phyloP scores from a whole-genome alignment of 1,139 yeast species.

The Blastobotrys indianensis region DNA sequence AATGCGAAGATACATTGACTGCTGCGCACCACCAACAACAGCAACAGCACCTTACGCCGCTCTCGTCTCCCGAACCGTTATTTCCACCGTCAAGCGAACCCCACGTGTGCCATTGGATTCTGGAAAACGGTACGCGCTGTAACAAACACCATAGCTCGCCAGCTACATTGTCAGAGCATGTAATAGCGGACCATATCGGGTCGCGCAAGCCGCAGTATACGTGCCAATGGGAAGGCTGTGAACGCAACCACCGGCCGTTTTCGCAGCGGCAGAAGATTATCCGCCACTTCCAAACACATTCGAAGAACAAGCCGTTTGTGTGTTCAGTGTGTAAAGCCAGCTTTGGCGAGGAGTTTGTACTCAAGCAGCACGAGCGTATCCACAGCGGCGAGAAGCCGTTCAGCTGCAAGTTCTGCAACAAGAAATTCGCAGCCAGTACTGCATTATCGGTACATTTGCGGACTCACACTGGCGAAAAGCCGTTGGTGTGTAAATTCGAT shows the following conservation, averaged over 20 bases:
- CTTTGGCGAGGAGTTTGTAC: conserved; percentile 63
- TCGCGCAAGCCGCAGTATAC: conserved; percentile 63
- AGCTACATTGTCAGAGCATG: conserved; percentile 63
- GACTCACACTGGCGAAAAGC: conserved; percentile 90
- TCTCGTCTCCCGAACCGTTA: conserved; percentile 35
- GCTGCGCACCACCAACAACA: neutral
- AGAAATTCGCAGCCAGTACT: conserved; percentile 59
- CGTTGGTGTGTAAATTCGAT: conserved; percentile 69
- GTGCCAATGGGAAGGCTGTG: conserved; percentile 79
- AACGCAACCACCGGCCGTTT: conserved; percentile 55
- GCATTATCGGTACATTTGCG: conserved; percentile 63
- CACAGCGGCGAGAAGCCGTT: conserved; percentile 87
- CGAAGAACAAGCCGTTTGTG: conserved; percentile 69
- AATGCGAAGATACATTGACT: neutral
- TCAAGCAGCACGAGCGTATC: conserved; percentile 72
- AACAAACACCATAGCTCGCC: conserved; percentile 43
- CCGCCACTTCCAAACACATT: conserved; percentile 84
- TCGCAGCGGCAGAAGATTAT: conserved; percentile 78
- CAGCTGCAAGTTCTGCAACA: conserved; percentile 70
- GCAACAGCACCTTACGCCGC: neutral
- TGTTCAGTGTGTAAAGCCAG: conserved; percentile 63
- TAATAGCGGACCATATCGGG: conserved; percentile 62
- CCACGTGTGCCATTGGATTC: conserved; percentile 43
- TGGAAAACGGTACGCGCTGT: conserved; percentile 44
- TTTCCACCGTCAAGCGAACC: neutral